Base-by-base conservation (phyloP, 1,284 basidiomycete species). In the Chalciporus sp. region DNA sequence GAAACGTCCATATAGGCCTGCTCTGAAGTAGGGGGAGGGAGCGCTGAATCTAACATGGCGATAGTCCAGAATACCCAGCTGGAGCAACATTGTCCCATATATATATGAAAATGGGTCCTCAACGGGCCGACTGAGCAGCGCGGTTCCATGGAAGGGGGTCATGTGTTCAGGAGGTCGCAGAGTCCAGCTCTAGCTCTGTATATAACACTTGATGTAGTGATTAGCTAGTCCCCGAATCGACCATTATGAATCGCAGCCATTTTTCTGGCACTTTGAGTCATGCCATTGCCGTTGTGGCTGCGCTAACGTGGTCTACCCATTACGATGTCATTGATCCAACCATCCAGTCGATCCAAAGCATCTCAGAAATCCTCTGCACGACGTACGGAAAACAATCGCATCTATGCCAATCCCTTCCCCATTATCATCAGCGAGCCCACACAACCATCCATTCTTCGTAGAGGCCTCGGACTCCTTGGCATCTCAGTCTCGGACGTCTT, bases 361-460 rank as follows among this genome's bases (percentile, higher is more conserved):
- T 70, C 73, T 7, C 61, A 61, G 49, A 90, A 89, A 70, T 74
- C 73, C 3, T 79, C 79, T 10, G 78, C 75, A 37, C 76, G 78
- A 19, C 79, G 81, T 47, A 72, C 77, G 27, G 85, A 90, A 63
- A 85, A 82, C 61, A 86, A 88, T 64, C 74, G 74, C 53, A 80
- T 86, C 46, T 89, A 91, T 56, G 83, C 76, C 0, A 71, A 85
- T 55, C 84, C 85, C 6, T 77, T 90, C 28, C 88, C 88, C 2
- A 66, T 89, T 49, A 61, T 83, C 31, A 78, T 90, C 63, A 61
- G 71, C 49, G 70, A 55, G 72, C 80, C 55, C 66, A 72, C 53
- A 68, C 72, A 51, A 67, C 67, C 58, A 61, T 71, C 61, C 61
- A 76, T 60, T 67, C 69, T 63, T 73, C 77, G 33, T 57, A 68